Percentiles rank a stretch among this genome's conserved stretches.
Evolutionary conservation across 768 basidiomycete genomes (phyloP).

Genomic region (Infundibulicybe gibba): DNA sequence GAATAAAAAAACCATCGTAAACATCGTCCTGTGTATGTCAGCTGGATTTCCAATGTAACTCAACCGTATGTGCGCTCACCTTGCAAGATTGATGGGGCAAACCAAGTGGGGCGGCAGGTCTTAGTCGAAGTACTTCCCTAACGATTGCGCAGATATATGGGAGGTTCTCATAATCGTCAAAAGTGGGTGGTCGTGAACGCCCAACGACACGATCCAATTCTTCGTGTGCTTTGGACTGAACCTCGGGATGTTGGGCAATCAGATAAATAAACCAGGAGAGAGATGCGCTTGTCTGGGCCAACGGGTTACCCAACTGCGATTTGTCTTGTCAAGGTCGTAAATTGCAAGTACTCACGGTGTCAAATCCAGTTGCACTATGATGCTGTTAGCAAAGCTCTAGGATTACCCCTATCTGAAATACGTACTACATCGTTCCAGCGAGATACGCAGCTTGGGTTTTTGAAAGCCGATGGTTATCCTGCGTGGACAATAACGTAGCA

Average conservation of each 20-base stretch:
- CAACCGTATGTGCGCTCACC: neutral
- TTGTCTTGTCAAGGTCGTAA: neutral
- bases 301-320: neutral
- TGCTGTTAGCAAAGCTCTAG: neutral
- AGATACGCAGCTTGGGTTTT: constrained; percentile 4
- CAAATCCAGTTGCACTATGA: constrained; percentile 2
- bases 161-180: constrained; percentile 15
- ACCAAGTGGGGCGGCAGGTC: constrained; percentile 15
- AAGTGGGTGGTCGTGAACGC: constrained; percentile 17
- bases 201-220: constrained; percentile 26
- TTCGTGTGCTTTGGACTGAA: constrained; percentile 18
- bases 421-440: constrained; percentile 10
- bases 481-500: neutral
- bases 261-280: constrained; percentile 20
- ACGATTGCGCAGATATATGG: constrained; percentile 20
- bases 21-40: constrained; percentile 9
- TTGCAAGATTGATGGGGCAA: neutral
- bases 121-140: constrained; percentile 18
- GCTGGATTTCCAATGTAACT: neutral
- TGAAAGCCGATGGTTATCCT: constrained; percentile 1
- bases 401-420: neutral
- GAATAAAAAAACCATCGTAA: constrained; percentile 16
- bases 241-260: constrained; percentile 20
- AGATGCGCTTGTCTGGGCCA: constrained; percentile 3
- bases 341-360: neutral